phyloP scores from a whole-genome alignment of 345 rosid species.

The Turritis glabra region DNA sequence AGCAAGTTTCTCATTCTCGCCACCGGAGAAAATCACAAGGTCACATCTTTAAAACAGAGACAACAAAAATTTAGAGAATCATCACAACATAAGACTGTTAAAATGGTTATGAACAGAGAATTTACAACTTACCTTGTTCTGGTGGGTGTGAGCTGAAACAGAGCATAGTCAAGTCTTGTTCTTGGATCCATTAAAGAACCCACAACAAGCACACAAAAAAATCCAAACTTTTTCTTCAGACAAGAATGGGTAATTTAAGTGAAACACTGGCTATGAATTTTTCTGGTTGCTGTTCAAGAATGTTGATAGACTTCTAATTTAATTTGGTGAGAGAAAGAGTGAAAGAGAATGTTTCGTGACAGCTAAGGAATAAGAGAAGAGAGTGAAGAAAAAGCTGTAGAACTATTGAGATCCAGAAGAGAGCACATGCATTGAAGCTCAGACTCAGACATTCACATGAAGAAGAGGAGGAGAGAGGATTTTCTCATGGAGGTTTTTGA shows the following conservation, averaged over 20 bases:
- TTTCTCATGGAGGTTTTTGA: slow-evolving; percentile 1
- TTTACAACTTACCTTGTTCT: slow-evolving; percentile 73
- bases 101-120: not conserved
- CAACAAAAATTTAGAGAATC: not conserved
- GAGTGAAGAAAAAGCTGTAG: slow-evolving; percentile 20
- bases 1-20: slow-evolving; percentile 78
- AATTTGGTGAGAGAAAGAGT: slow-evolving; percentile 16
- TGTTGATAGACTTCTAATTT: slow-evolving; percentile 11
- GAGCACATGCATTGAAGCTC: slow-evolving; percentile 37
- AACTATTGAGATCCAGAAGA: slow-evolving; percentile 34
- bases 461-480: slow-evolving; percentile 24
- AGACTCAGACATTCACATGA: slow-evolving; percentile 32
- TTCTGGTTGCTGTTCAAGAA: slow-evolving; percentile 19
- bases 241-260: slow-evolving; percentile 20
- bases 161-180: slow-evolving; percentile 76
- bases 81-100: not conserved
- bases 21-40: slow-evolving; percentile 76
- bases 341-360: slow-evolving; percentile 41
- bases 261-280: not conserved
- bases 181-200: slow-evolving; percentile 67
- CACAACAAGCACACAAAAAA: not conserved
- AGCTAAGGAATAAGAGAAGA: slow-evolving; percentile 32
- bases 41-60: slow-evolving; percentile 68
- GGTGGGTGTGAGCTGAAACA: slow-evolving; percentile 97
- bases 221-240: not conserved